Percentiles rank a stretch among this genome's conserved stretches.
phyloP scores from a whole-genome alignment of 2,329 filamentous ascomycete genomes.

The Stemphylium beticola region DNA sequence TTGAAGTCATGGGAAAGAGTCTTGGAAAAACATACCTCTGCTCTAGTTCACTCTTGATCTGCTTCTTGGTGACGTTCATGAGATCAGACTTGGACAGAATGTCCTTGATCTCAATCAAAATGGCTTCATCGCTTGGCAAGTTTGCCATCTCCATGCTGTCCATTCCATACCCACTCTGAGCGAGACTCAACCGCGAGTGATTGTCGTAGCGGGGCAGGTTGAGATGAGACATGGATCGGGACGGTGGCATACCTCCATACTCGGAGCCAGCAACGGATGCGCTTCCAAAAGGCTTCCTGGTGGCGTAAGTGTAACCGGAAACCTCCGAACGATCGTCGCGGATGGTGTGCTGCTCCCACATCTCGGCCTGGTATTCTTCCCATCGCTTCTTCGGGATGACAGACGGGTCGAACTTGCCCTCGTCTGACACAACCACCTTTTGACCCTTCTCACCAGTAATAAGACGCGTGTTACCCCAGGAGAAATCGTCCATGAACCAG shows the following conservation, averaged over 20 bases:
- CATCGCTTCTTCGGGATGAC: constrained; percentile 97
- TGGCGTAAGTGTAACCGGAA: constrained; percentile 93
- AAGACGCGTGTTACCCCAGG: constrained; percentile 98
- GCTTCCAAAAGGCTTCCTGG: constrained; percentile 69
- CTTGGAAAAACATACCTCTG: constrained; percentile 58
- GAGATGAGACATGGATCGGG: constrained; percentile 65
- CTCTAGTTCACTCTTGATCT: constrained; percentile 92
- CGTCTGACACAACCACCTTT: constrained; percentile 91
- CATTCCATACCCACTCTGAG: constrained; percentile 62
- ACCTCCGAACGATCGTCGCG: constrained; percentile 82
- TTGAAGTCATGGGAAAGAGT: not conserved
- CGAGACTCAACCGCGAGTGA: constrained; percentile 59
- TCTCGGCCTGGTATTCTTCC: constrained; percentile 98
- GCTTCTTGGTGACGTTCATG: constrained; percentile 99
- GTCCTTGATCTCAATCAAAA: constrained; percentile 92
- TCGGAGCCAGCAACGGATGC: constrained; percentile 60
- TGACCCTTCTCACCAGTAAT: constrained; percentile 92
- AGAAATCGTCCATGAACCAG: constrained; percentile 99
- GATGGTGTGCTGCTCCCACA: constrained; percentile 95
- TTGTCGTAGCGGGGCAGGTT: constrained; percentile 60
- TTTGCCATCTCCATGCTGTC: constrained; percentile 71
- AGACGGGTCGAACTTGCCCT: constrained; percentile 94
- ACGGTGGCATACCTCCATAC: constrained; percentile 64
- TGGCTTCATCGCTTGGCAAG: constrained; percentile 84
- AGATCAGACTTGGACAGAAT: constrained; percentile 90